These are phyloP conservation scores for Quercus variabilis DNA, from an alignment of 306 rosid genomes.

Conservation along the genomic window DNA sequence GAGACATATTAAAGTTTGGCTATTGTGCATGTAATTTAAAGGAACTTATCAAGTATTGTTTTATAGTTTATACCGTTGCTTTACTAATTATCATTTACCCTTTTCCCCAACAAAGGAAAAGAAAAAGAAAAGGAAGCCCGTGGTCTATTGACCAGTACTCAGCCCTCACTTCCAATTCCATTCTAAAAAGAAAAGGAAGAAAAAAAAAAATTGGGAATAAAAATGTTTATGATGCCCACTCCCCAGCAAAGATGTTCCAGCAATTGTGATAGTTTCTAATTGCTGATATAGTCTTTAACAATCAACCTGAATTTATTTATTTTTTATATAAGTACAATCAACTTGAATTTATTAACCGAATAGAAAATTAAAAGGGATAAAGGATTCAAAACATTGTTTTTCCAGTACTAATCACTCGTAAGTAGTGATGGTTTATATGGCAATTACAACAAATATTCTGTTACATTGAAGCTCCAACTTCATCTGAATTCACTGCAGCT, in stretches of 20 bases:
- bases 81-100: background rate
- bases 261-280: background rate
- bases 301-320: background rate
- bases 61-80: too few relatives aligned
- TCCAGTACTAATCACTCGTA: background rate
- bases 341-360: background rate
- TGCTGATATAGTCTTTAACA: background rate
- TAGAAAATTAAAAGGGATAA: background rate
- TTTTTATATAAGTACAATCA: background rate
- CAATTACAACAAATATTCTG: conserved; percentile 2
- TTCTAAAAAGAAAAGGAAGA: background rate
- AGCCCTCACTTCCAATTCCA: background rate
- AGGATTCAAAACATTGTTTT: conserved; percentile 2
- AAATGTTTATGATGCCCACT: background rate
- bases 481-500: conserved; percentile 29
- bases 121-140: too few relatives aligned
- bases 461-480: conserved; percentile 39
- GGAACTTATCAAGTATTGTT: too few relatives aligned
- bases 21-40: too few relatives aligned
- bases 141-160: too few relatives aligned
- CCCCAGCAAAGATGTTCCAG: too few relatives aligned
- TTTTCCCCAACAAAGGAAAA: too few relatives aligned
- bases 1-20: too few relatives aligned
- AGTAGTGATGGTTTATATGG: background rate
- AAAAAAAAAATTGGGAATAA: background rate